These are phyloP conservation scores for Rosa persica DNA, from an alignment of 306 rosid species.

Conservation along the genomic window DNA sequence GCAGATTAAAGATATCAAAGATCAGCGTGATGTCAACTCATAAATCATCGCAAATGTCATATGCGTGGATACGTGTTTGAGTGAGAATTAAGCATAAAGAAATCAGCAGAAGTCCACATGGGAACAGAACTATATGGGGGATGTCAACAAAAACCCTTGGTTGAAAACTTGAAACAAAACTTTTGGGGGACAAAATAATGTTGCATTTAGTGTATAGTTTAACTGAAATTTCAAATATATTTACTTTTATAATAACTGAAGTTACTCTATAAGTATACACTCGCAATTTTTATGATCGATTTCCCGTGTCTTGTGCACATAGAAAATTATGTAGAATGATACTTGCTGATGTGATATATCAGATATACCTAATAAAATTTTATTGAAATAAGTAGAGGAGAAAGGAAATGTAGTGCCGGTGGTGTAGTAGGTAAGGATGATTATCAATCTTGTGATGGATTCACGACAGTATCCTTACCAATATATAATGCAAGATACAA, in stretches of 20 bases:
- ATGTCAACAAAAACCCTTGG: neutral
- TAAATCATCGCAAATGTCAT: conserved; percentile 19
- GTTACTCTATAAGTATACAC: no score
- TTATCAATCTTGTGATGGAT: neutral
- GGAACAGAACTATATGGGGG: conserved; percentile 13
- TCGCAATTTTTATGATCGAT: neutral
- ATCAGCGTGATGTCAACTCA: conserved; percentile 27
- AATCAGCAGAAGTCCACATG: conserved; percentile 13
- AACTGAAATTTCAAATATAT: no score
- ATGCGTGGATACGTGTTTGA: conserved; percentile 27
- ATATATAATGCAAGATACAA: neutral
- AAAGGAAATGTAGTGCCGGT: neutral
- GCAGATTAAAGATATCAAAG: conserved; percentile 2
- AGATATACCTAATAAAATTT: neutral
- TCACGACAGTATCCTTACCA: neutral
- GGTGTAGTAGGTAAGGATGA: conserved; percentile 5
- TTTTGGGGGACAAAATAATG: neutral
- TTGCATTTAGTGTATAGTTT: neutral
- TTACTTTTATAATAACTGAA: no score
- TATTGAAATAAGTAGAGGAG: neutral
- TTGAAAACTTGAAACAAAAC: neutral
- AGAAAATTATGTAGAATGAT: neutral
- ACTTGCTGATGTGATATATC: neutral
- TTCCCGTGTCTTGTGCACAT: neutral
- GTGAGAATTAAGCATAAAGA: conserved; percentile 13